Base-by-base conservation (phyloP, 257 asterid genomes). In the Solanum etuberosum region DNA sequence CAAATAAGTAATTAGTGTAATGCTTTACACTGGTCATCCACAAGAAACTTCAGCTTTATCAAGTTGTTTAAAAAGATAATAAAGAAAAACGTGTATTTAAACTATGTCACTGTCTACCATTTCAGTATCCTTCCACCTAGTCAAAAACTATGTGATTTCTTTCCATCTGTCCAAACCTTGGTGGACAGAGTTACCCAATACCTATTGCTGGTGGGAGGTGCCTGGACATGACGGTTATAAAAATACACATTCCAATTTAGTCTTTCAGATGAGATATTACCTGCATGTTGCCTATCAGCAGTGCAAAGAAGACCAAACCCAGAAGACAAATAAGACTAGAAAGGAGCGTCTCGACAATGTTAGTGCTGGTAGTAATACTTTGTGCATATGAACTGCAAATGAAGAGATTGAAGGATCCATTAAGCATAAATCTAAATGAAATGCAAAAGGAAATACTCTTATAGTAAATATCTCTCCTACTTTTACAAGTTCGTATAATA, bases 261-360 rank as follows among this genome's bases (percentile, higher is more conserved):
- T 31, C 31, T 81, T 42, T 35, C 57, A 70, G 23, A 5, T 67
- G 40, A 72, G 86, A 61, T 16, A 87, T 77, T 90, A 96, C 99
- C 98, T 96, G 99, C 91, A 96, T 94, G 80, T 95, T 94, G 61
- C 99, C 98, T 40, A 96, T 96, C 80, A 96, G 92, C 86, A 94
- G 89, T 3, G 97, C 91, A 87, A 96, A 95, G 95, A 96, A 93
- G 90, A 94, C 95, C 67, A 96, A 89, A 37, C 99, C 98, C 92
- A 92, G 78, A 9, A 96, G 94, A 87, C 99, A 96, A 51, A 95
- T 94, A 43, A 94, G 38, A 78, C 92, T 90, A 87, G 96, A 86
- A 68, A 95, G 93, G 57, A 92, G 78, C 11, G 98, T 91, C 90
- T 95, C 98, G 5, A 88, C 91, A 27, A 90, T 29, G 68, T 91